These are phyloP conservation scores for Astrephomene gubernaculifera DNA, from an alignment of 139 green algal species.

Conservation along the genomic window DNA sequence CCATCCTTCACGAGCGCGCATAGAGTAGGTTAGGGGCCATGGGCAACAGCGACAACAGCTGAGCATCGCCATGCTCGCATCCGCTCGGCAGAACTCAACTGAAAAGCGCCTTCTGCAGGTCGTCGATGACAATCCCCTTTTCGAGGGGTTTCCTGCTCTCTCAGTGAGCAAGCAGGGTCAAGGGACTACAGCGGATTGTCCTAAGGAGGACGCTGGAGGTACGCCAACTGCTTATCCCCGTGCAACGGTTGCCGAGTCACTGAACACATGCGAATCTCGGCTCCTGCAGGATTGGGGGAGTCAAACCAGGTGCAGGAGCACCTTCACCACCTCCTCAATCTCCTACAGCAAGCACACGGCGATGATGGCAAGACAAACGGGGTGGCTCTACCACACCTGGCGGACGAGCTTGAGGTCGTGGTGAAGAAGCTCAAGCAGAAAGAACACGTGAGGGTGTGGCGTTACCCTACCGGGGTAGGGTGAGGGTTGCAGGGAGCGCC, in stretches of 20 bases:
- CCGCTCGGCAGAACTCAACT: neutral
- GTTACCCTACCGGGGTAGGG: neutral
- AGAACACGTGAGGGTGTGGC: neutral
- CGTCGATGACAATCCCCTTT: constrained; percentile 1
- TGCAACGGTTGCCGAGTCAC: too few relatives aligned
- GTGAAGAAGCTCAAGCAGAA: constrained; percentile 17
- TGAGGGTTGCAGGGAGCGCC: neutral
- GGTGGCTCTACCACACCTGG: neutral
- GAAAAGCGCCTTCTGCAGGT: neutral
- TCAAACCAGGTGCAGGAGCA: constrained; percentile 9
- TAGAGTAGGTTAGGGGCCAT: neutral
- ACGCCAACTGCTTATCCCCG: too few relatives aligned
- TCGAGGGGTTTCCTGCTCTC: constrained; percentile 7
- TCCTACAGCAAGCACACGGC: constrained; percentile 1
- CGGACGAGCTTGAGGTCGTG: constrained; percentile 18
- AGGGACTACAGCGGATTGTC: too few relatives aligned
- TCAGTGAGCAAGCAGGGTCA: too few relatives aligned
- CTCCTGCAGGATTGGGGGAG: neutral
- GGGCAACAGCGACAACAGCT: neutral
- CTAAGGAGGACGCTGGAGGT: too few relatives aligned
- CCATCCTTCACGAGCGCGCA: neutral
- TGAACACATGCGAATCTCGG: too few relatives aligned
- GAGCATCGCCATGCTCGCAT: neutral
- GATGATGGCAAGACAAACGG: neutral
- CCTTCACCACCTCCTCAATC: neutral